A percentile compares a stretch with the other conserved stretches of the same genome.
These are phyloP conservation scores for Osmanthus fragrans DNA, from an alignment of 257 asterid species.

Conservation along the genomic window DNA sequence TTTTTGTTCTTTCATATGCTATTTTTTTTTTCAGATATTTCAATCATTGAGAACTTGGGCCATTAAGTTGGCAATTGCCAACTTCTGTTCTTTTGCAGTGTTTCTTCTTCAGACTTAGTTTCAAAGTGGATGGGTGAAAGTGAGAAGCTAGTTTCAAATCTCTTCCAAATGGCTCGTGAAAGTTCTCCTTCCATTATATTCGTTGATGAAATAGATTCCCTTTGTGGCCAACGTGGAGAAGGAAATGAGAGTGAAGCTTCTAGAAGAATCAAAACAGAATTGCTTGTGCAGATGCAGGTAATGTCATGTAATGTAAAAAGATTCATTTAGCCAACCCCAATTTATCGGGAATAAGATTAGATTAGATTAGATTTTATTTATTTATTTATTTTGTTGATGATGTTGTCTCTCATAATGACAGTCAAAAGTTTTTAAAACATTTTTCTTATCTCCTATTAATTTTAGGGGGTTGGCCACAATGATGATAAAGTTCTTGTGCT, in stretches of 20 bases:
- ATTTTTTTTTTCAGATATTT: conserved; percentile 13
- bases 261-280: conserved; percentile 90
- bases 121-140: conserved; percentile 99
- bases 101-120: conserved; percentile 95
- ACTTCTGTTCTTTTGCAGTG: conserved; percentile 64
- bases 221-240: conserved; percentile 95
- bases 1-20: conserved; percentile 1
- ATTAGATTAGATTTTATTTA: no score
- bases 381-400: background rate
- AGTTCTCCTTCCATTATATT: conserved; percentile 95
- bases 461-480: conserved; percentile 94
- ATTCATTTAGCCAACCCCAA: background rate
- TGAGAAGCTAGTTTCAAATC: conserved; percentile 97
- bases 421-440: background rate
- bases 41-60: conserved; percentile 33
- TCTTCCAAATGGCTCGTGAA: conserved; percentile 97
- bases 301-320: background rate
- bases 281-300: conserved; percentile 99
- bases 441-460: conserved; percentile 14
- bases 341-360: conserved; percentile 21
- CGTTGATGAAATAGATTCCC: conserved; percentile 93
- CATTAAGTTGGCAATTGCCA: conserved; percentile 62
- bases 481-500: conserved; percentile 98
- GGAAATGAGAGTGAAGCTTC: conserved; percentile 99
- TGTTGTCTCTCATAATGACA: background rate